Evolutionary conservation across 768 basidiomycete genomes (phyloP).

Genomic region (Phylloporus sp.): DNA sequence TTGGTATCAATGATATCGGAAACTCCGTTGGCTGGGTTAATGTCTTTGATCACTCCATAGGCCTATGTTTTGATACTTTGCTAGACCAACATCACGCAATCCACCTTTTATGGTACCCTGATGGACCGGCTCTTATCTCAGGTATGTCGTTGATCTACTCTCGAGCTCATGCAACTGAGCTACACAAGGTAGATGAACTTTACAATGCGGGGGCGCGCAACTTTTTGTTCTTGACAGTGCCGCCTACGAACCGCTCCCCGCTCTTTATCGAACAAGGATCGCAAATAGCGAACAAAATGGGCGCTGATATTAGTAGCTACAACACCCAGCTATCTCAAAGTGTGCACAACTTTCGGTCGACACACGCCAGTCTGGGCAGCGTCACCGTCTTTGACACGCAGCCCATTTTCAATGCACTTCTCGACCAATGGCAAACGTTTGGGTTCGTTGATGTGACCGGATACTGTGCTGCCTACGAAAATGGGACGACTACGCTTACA

Average conservation of each 20-base stretch:
- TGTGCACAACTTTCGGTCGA: constrained; percentile 37
- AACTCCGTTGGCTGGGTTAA: constrained; percentile 16
- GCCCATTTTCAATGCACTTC: constrained; percentile 54
- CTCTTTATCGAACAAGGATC: constrained; percentile 43
- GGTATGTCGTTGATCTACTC: constrained; percentile 5
- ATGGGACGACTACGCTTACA: constrained; percentile 49
- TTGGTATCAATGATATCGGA: constrained; percentile 65
- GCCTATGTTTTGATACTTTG: background rate
- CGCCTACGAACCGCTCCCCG: constrained; percentile 55
- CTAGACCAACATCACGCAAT: constrained; percentile 23
- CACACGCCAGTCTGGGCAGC: constrained; percentile 41
- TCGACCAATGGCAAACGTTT: constrained; percentile 49
- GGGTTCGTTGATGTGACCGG: constrained; percentile 59
- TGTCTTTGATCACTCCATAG: background rate
- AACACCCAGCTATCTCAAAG: constrained; percentile 43
- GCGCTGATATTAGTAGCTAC: constrained; percentile 42
- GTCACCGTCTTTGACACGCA: constrained; percentile 53
- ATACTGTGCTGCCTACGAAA: constrained; percentile 55
- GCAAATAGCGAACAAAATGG: constrained; percentile 25
- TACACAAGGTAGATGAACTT: constrained; percentile 16
- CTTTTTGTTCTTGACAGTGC: constrained; percentile 62
- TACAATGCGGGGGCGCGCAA: constrained; percentile 49
- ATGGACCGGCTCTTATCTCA: constrained; percentile 28
- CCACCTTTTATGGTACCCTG: constrained; percentile 23
- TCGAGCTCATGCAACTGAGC: background rate